Base-by-base conservation (phyloP, 495 filamentous ascomycete genomes). In the Penicillium taxi region DNA sequence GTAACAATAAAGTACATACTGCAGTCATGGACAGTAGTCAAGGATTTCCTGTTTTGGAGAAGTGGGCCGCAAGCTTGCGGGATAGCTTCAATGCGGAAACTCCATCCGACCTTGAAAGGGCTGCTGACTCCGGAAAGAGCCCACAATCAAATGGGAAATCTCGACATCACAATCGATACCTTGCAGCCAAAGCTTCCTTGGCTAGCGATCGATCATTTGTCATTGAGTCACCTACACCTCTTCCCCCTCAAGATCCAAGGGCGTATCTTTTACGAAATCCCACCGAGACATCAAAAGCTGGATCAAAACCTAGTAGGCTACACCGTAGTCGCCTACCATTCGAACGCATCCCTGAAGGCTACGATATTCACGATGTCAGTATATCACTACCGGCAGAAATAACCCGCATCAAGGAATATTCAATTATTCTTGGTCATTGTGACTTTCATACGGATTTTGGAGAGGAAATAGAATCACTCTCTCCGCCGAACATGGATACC, bases 81-180 rank as follows among this genome's bases (percentile, higher is more conserved):
- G 41, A 47, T 26, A 50, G 36, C 5, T 44, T 54, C 13, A 40
- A 39, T 8, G 2, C 39, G 2, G 37, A 29, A 12, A 36, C 35
- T 1, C 42, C 44, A 2, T 29, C 52, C 5, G 58, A 58, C 15
- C 21, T 66, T 3, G 61, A 66, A 32, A 46, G 42, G 19, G 64
- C 64, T 8, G 47, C 68, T 9, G 66, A 68, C 14, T 68, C 68
- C 27, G 66, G 68, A 32, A 44, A 33, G 5, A n/a, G n/a, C n/a
- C n/a, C n/a, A n/a, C n/a, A n/a, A n/a, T n/a, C n/a, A n/a, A n/a
- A n/a, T n/a, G n/a, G n/a, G n/a, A n/a, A n/a, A n/a, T 60, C 58
- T 0, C 60, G 60, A 1, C 64, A 67, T 37, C 42, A 36, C 19
- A 69, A 44, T 32, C 48, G 64, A 18, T 66, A 61, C 33, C 47